Percentiles rank a stretch among this genome's conserved stretches.
phyloP scores from a whole-genome alignment of 2,329 filamentous ascomycete genomes.

The Aureobasidium sp. region DNA sequence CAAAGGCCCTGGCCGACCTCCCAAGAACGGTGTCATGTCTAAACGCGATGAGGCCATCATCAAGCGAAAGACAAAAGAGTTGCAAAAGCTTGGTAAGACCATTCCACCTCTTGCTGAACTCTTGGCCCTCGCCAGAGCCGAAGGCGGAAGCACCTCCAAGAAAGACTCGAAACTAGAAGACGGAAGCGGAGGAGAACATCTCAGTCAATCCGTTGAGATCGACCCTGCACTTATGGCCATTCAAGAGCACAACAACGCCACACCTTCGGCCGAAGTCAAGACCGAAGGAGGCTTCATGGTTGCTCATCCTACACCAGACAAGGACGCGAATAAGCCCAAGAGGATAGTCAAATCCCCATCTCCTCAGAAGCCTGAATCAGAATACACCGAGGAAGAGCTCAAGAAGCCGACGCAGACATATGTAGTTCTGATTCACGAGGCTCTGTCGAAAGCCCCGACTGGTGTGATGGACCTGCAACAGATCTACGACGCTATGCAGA shows the following conservation, averaged over 20 bases:
- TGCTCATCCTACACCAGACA: constrained; percentile 14
- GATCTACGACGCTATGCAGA: constrained; percentile 56
- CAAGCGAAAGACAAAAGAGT: constrained; percentile 29
- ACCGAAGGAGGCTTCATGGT: neutral
- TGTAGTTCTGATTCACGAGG: constrained; percentile 55
- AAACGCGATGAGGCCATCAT: constrained; percentile 52
- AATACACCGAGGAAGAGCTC: constrained; percentile 65
- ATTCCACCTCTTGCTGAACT: constrained; percentile 24
- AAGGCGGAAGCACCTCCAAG: constrained; percentile 18
- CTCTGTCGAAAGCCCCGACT: constrained; percentile 47
- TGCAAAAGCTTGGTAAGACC: constrained; percentile 25
- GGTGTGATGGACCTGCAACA: constrained; percentile 56
- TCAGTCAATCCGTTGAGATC: constrained; percentile 11
- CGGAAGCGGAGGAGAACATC: constrained; percentile 11
- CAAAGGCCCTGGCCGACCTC: constrained; percentile 70
- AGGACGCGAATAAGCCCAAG: constrained; percentile 35
- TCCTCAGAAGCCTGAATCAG: constrained; percentile 54
- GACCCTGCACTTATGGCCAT: constrained; percentile 13
- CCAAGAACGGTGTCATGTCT: constrained; percentile 77
- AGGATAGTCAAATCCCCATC: constrained; percentile 50
- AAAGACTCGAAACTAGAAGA: constrained; percentile 18
- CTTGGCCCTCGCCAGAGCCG: constrained; percentile 27
- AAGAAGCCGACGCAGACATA: constrained; percentile 59
- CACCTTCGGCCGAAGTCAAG: constrained; percentile 4
- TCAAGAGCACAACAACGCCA: constrained; percentile 8